Evolutionary conservation across 768 basidiomycete species (phyloP), one percentile per base, ranked within the genome.

Genomic region (Termitomyces sp.): DNA sequence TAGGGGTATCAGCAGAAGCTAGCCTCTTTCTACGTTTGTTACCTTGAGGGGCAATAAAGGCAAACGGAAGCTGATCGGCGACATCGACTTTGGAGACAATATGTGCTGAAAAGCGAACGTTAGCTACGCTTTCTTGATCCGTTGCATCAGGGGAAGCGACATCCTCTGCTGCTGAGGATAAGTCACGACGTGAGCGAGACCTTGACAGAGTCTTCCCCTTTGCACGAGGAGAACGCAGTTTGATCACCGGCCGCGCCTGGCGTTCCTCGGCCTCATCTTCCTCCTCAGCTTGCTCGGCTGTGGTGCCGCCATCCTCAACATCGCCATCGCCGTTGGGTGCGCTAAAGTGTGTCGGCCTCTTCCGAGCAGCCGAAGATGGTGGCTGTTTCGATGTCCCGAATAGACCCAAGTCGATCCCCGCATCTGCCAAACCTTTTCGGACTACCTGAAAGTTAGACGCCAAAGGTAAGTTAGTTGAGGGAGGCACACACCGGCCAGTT

Each of bases 321-420:
- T 61, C 46, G 33, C 42, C 63, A 65, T 66, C 62, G 33, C 35
- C 61, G 66, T 75, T 73, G 33, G 71, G 57, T 20, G 65, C 38
- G 12, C 71, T 66, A 62, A 79, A 77, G 8, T 73, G 73, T 15
- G 76, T 76, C 56, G 73, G 70, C 40, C 76, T 70, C 68, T 74
- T 78, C 38, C 71, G 72, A 3, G 71, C 71, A 39, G 70, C 68
- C 11, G 65, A 66, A 12, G 67, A 59, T 48, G 67, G 53, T 36
- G 66, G 64, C 9, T 32, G 55, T 56, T 74, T 79, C 40, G 75
- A 69, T 32, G 83, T 77, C 16, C 81, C 83, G 71, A 94, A 92
- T 20, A 94, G 85, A 52, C 92, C 91, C 69, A 92, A 89, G 69
- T 85, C 87, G 44, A 94, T 81, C 15, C 84, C 84, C 20, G 88